These are phyloP conservation scores for Dryas drummondii DNA, from an alignment of 306 rosid genomes.

Conservation along the genomic window DNA sequence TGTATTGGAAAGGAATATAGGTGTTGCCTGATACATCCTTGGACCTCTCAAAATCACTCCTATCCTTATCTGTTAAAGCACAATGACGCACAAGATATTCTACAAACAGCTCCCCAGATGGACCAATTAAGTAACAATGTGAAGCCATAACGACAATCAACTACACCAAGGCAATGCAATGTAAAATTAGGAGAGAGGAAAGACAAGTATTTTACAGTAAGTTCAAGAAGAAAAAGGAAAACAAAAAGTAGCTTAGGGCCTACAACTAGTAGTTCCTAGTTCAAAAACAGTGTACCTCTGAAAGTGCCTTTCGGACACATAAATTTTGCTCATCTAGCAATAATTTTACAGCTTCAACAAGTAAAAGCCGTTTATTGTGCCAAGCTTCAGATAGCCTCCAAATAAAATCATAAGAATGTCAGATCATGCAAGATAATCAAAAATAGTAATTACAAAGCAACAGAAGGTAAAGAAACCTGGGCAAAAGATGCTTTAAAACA, in stretches of 20 bases:
- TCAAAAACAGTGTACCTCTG: conserved; percentile 57
- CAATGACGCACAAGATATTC: conserved; percentile 91
- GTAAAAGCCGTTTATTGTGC: conserved; percentile 74
- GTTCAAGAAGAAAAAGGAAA: background rate
- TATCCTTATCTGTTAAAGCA: conserved; percentile 57
- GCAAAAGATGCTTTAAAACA: conserved; percentile 90
- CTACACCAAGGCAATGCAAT: conserved; percentile 43
- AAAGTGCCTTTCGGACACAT: conserved; percentile 75
- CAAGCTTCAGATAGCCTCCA: conserved; percentile 86
- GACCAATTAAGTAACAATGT: conserved; percentile 91
- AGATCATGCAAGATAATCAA: conserved; percentile 30
- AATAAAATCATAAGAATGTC: conserved; percentile 30
- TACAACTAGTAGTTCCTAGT: conserved; percentile 12
- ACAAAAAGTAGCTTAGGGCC: background rate
- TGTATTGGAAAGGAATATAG: conserved; percentile 44
- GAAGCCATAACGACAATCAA: conserved; percentile 97
- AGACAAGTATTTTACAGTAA: conserved; percentile 6
- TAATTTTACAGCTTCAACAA: conserved; percentile 75
- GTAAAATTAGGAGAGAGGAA: conserved; percentile 12
- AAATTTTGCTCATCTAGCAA: conserved; percentile 79
- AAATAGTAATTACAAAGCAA: conserved; percentile 16
- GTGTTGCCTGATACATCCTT: conserved; percentile 39
- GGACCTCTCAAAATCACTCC: conserved; percentile 45
- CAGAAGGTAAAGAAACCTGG: conserved; percentile 55
- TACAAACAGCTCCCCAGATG: conserved; percentile 85